These are phyloP conservation scores for Pleurotus ostreatus DNA, from an alignment of 768 basidiomycete genomes.

Conservation along the genomic window DNA sequence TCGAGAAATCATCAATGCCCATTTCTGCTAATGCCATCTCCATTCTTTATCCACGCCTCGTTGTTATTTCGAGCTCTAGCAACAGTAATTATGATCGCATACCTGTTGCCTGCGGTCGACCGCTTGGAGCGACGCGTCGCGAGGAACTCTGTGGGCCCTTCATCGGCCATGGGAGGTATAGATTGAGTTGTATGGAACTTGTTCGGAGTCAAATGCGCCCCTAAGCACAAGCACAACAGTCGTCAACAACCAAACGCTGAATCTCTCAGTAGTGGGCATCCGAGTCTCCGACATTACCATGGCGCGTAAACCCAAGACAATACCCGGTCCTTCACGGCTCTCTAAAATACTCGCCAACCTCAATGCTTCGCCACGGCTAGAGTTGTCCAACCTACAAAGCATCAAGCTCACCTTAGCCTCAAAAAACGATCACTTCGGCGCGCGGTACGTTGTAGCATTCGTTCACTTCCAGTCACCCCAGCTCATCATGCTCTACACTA, in stretches of 20 bases:
- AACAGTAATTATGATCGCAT: constrained; percentile 10
- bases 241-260: constrained; percentile 1
- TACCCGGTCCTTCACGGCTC: constrained; percentile 48
- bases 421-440: constrained; percentile 71
- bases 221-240: not conserved
- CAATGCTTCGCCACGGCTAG: constrained; percentile 46
- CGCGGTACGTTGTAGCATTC: constrained; percentile 43
- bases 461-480: not conserved
- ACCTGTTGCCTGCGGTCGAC: constrained; percentile 81
- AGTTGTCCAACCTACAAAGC: constrained; percentile 42
- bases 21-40: constrained; percentile 74
- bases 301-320: constrained; percentile 18
- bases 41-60: constrained; percentile 46
- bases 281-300: constrained; percentile 7
- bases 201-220: not conserved
- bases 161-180: constrained; percentile 13
- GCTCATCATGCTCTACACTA: constrained; percentile 19
- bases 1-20: constrained; percentile 46
- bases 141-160: constrained; percentile 36
- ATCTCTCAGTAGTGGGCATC: not conserved
- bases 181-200: not conserved
- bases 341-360: constrained; percentile 50
- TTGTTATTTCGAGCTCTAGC: not conserved
- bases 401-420: constrained; percentile 55
- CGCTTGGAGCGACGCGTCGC: constrained; percentile 59